Percentiles rank a stretch among this genome's conserved stretches.
Evolutionary conservation across 768 basidiomycete species (phyloP).

Genomic region (Rhodotorula sphaerocarpa): DNA sequence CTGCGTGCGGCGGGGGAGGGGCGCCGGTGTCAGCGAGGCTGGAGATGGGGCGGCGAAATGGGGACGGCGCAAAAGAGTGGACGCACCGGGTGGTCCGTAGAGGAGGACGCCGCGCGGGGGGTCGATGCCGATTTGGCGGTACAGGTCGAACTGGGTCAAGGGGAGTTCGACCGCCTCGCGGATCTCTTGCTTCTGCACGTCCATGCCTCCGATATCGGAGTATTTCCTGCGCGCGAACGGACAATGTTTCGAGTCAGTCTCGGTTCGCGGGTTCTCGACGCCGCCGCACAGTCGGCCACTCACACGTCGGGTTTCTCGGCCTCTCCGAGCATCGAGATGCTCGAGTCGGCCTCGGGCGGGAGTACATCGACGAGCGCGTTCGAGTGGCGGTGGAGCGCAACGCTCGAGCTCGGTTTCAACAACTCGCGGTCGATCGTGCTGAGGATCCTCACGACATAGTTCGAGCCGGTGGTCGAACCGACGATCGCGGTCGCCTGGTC

Average conservation of each 20-base stretch:
- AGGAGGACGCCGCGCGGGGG: conserved; percentile 93
- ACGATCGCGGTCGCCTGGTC: conserved; percentile 96
- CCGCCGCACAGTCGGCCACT: not conserved
- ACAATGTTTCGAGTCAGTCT: not conserved
- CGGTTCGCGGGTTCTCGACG: too few species aligned
- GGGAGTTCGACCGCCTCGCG: conserved; percentile 96
- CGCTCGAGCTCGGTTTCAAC: conserved; percentile 82
- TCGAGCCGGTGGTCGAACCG: conserved; percentile 92
- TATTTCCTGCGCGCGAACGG: conserved; percentile 50
- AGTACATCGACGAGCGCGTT: conserved; percentile 97
- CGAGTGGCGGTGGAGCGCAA: conserved; percentile 97
- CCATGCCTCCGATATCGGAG: conserved; percentile 92
- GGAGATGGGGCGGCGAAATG: too few species aligned
- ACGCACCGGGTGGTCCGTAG: conserved; percentile 86
- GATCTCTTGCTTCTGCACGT: conserved; percentile 96
- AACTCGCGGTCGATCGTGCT: conserved; percentile 94
- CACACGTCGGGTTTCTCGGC: conserved; percentile 88
- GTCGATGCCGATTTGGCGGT: conserved; percentile 99
- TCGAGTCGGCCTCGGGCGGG: conserved; percentile 95
- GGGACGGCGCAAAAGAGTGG: not conserved
- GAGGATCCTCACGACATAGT: conserved; percentile 94
- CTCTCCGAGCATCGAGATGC: conserved; percentile 85
- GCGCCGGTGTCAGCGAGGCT: too few species aligned
- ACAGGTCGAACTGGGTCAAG: conserved; percentile 87
- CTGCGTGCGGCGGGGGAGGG: conserved; percentile 46